Percentiles rank a stretch among this genome's conserved stretches.
These are phyloP conservation scores for Linum lewisii DNA, from an alignment of 345 rosid genomes.

Conservation along the genomic window DNA sequence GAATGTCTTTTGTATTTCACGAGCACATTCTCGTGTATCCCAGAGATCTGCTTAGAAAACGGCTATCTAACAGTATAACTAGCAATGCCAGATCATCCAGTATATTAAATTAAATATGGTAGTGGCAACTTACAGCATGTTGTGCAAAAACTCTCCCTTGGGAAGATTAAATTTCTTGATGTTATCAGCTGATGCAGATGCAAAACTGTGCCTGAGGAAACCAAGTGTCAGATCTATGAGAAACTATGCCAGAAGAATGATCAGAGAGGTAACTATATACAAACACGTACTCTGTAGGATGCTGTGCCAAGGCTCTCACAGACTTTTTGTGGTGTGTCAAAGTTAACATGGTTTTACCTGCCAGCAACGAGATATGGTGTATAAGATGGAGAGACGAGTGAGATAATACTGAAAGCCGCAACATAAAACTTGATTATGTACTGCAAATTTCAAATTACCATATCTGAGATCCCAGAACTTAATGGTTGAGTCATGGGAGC, in stretches of 20 bases:
- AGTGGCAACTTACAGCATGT: slow-evolving; percentile 80
- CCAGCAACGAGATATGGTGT: slow-evolving; percentile 7
- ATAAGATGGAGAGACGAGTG: not conserved
- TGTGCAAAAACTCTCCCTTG: slow-evolving; percentile 84
- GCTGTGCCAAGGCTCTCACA: slow-evolving; percentile 88
- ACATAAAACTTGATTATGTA: not conserved
- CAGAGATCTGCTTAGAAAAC: no score
- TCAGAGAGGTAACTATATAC: slow-evolving; percentile 3
- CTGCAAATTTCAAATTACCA: slow-evolving; percentile 33
- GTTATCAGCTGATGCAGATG: slow-evolving; percentile 98
- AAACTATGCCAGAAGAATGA: slow-evolving; percentile 2
- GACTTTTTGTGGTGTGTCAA: slow-evolving; percentile 98
- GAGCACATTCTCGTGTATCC: no score
- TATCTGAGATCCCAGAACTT: slow-evolving; percentile 98
- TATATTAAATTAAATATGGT: not conserved
- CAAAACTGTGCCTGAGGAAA: slow-evolving; percentile 65
- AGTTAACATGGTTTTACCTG: slow-evolving; percentile 89
- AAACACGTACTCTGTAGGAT: slow-evolving; percentile 78
- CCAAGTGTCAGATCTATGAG: slow-evolving; percentile 4
- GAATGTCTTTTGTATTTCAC: no score
- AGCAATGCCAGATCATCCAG: no score
- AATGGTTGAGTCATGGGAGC: slow-evolving; percentile 91
- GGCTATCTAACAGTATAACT: no score
- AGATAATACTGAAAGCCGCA: not conserved
- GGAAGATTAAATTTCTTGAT: slow-evolving; percentile 88